Base-by-base conservation (phyloP, 345 rosid genomes). In the Citrus medica region DNA sequence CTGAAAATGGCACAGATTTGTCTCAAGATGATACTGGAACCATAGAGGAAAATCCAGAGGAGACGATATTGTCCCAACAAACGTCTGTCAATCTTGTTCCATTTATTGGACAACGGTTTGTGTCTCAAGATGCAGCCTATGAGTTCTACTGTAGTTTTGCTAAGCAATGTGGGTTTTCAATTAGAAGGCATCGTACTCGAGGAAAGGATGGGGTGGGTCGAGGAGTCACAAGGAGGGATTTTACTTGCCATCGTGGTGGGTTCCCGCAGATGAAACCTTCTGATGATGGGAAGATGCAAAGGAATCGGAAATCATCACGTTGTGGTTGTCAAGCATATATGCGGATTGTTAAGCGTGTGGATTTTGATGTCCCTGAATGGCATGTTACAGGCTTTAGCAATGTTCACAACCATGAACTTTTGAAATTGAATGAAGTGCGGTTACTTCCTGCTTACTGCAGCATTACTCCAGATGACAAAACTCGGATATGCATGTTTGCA, bases 91-190 rank as follows among this genome's bases (percentile, higher is more conserved):
- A 85, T 78, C 91, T 85, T 32, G 83, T 90, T 53, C 93, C 91
- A 1, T 88, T 86, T 63, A 82, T 88, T 53, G 90, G 91, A 76
- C 93, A 88, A 78, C 82, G 91, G 70, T 90, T 90, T 70, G 82
- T 90, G 22, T 90, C 91, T 4, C 93, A 88, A 73, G 93, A 90
- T 81, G 89, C 93, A 56, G 93, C 89, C 7, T 88, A 88, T 37
- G 93, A 90, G 53, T 90, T 90, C 61, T 87, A 89, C 79, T 87
- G 92, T 83, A 86, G 90, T 67, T 89, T 89, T 78, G 89, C 87
- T 46, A 90, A 85, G 85, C 93, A 88, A 78, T 85, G 85, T 83
- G 93, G 93, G 28, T 88, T 86, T 80, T 88, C 93, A 4, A 88
- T 90, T 67, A 86, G 93, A 69, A 82, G 90, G 30, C 93, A 90